Conservation (phyloP, 169 alveolate species). For the Plasmodium knowlesi region DNA sequence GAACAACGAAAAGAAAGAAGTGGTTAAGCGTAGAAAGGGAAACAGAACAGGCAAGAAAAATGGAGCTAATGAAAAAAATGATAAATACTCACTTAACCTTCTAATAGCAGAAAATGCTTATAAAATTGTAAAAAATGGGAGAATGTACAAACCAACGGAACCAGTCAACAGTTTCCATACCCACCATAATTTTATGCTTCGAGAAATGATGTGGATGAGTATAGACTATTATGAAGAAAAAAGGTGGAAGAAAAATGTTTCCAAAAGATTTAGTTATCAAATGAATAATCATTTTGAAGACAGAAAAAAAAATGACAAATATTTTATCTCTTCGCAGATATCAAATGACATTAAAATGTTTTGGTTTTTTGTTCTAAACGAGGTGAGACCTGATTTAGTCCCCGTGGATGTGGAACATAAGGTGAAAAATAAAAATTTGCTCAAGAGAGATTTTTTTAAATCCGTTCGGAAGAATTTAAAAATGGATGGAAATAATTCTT, state of each 20-base stretch:
- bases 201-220: conserved; percentile 86
- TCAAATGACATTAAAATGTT: conserved; percentile 74
- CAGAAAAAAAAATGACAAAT: conserved; percentile 65
- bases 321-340: conserved; percentile 74
- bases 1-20: conserved; percentile 37
- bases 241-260: conserved; percentile 84
- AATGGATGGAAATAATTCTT: conserved; percentile 16
- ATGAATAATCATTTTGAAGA: conserved; percentile 77
- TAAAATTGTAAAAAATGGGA: conserved; percentile 73
- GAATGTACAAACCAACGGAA: conserved; percentile 35
- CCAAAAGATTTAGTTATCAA: conserved; percentile 79
- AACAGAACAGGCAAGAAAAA: conserved; percentile 42
- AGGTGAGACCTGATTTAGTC: conserved; percentile 74
- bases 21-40: conserved; percentile 28
- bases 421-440: conserved; percentile 39
- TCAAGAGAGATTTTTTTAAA: conserved; percentile 33
- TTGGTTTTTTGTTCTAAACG: conserved; percentile 74
- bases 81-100: conserved; percentile 33
- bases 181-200: conserved; percentile 77
- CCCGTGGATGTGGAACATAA: conserved; percentile 72
- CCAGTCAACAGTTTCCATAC: conserved; percentile 61
- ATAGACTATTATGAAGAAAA: conserved; percentile 85
- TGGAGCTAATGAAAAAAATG: conserved; percentile 46
- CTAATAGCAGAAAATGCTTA: conserved; percentile 73
- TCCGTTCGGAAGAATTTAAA: conserved; percentile 40